A percentile compares a stretch with the other conserved stretches of the same genome.
These are phyloP conservation scores for Rhodomyrtus tomentosa DNA, from an alignment of 345 rosid genomes.

Conservation along the genomic window DNA sequence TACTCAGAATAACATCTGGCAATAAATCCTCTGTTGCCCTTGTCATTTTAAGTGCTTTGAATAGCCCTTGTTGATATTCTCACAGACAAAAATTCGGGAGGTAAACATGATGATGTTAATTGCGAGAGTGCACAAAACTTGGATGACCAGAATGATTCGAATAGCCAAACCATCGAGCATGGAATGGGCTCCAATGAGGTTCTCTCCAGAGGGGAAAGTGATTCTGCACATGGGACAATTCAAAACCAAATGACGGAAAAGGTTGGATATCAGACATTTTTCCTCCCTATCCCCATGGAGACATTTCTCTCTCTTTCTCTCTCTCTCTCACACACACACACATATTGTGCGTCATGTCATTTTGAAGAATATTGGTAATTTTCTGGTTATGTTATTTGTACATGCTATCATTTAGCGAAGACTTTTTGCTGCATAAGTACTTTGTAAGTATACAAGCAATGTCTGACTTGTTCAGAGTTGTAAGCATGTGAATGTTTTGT, in stretches of 20 bases:
- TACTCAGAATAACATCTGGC: neutral
- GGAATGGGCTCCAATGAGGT: slow-evolving; percentile 82
- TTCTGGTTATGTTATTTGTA: neutral
- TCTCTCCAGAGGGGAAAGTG: slow-evolving; percentile 43
- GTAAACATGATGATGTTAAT: slow-evolving; percentile 14
- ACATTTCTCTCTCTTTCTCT: too few species aligned
- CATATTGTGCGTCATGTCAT: neutral
- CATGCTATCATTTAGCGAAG: neutral
- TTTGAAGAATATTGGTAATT: neutral
- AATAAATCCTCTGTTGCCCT: neutral
- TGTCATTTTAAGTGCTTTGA: neutral
- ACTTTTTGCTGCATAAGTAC: neutral
- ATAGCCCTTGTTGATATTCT: neutral
- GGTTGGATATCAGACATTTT: slow-evolving; percentile 24
- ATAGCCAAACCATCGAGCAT: slow-evolving; percentile 29
- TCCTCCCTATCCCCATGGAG: neutral
- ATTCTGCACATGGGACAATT: slow-evolving; percentile 12
- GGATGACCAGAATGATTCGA: slow-evolving; percentile 16
- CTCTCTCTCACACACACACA: too few species aligned
- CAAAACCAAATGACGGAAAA: slow-evolving; percentile 51
- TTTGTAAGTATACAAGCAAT: neutral
- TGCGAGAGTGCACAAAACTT: slow-evolving; percentile 21
- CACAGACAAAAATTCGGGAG: slow-evolving; percentile 31
- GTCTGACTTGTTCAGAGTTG: neutral
- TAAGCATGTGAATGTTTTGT: neutral